These are phyloP conservation scores for Hypocrella siamensis DNA, from an alignment of 2,329 filamentous ascomycete genomes.

Conservation along the genomic window DNA sequence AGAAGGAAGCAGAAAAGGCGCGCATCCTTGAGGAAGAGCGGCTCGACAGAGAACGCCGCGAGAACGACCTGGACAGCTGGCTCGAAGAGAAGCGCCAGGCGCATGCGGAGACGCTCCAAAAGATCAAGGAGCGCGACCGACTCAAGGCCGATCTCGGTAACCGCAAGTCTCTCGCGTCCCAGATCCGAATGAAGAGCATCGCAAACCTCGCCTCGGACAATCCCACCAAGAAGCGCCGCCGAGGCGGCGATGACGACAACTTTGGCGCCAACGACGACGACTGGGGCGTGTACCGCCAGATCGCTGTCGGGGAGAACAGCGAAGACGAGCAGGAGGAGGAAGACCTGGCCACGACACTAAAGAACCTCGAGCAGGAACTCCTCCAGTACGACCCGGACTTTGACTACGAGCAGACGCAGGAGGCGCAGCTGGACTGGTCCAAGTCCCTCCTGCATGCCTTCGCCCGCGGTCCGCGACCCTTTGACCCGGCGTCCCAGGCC, in stretches of 20 bases:
- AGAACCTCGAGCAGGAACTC: conserved; percentile 67
- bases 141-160: conserved; percentile 91
- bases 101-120: conserved; percentile 54
- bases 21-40: conserved; percentile 70
- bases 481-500: conserved; percentile 62
- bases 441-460: conserved; percentile 86
- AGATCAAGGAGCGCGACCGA: conserved; percentile 85
- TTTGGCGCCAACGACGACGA: conserved; percentile 97
- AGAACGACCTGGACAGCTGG: conserved; percentile 76
- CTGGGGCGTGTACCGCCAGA: conserved; percentile 92
- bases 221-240: conserved; percentile 67
- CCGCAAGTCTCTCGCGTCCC: conserved; percentile 86
- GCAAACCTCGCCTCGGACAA: conserved; percentile 88
- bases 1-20: conserved; percentile 87
- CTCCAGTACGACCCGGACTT: conserved; percentile 78
- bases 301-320: conserved; percentile 66
- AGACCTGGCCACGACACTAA: conserved; percentile 60
- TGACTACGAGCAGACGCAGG: conserved; percentile 80
- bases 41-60: conserved; percentile 66
- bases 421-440: conserved; percentile 89
- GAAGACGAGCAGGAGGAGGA: conserved; percentile 90
- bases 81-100: conserved; percentile 65
- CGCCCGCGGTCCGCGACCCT: conserved; percentile 72
- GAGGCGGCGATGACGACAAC: conserved; percentile 84
- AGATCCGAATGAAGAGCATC: conserved; percentile 97